Base-by-base conservation (phyloP, 805 yeast species). In the Suhomyces prunicola region DNA sequence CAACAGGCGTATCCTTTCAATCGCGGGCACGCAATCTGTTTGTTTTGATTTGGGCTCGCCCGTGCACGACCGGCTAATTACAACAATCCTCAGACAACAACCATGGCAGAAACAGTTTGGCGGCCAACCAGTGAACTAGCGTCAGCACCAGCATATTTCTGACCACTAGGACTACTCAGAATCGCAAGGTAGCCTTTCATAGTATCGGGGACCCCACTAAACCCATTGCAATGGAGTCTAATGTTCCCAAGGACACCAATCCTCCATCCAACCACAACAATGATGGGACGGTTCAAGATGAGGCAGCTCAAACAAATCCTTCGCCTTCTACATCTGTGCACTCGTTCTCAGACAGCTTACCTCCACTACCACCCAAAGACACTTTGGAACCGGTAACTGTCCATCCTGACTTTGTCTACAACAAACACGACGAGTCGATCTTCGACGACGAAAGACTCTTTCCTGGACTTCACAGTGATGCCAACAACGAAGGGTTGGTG, bases 381-480 rank as follows among this genome's bases (percentile, higher is more conserved):
- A 4, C 17, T 8, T 2, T n/a, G 2, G 24, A 17, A 17, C 42
- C n/a, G 12, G 42, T 19, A 17, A 6, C 42, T 24, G 55, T 63
- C 17, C 61, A 60, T 35, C 56, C 65, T 4, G 65, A 63, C 26
- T 71, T 62, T 57, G 53, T 49, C 9, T 73, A 74, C 61, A 68
- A 70, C 60, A 60, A 60, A 26, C 78, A 73, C 57, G 58, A 68
- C 47, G 79, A 75, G 53, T 57, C 69, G 27, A 64, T 71, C 6
- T 74, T 65, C 55, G 79, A 75, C 50, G 76, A 74, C 56, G 62
- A 54, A 29, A 54, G 65, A 22, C 51, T 67, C 57, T 73, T 70
- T 52, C 80, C 78, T 9, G 57, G 67, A 46, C 56, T 69, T 35
- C 61, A 61, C 33, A 51, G 54, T n/a, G 56, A 53, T 17, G 51